Conservation (phyloP, 2,329 filamentous ascomycete genomes). For the Paecilomyces dactylethromorphus region DNA sequence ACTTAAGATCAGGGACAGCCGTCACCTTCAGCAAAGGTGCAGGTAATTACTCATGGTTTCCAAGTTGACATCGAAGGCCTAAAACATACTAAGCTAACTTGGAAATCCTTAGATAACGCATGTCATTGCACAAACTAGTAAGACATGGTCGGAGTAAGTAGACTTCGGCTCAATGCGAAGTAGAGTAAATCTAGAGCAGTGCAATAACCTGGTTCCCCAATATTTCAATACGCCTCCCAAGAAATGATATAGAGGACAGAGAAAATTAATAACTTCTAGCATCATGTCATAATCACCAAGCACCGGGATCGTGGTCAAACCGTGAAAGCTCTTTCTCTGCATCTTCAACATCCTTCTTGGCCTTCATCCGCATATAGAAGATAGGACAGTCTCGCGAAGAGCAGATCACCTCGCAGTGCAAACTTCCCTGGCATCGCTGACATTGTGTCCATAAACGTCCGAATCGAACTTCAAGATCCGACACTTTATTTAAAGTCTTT, state of each 20-base stretch:
- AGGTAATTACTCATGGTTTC: not conserved
- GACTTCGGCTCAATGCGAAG: not conserved
- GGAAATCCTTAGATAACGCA: not conserved
- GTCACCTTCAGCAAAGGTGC: not conserved
- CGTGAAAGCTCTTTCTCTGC: constrained; percentile 80
- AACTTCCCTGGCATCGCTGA: constrained; percentile 92
- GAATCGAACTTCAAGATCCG: constrained; percentile 88
- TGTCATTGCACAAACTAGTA: not conserved
- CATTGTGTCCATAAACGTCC: constrained; percentile 95
- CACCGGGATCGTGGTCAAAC: constrained; percentile 79
- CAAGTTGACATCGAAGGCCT: not conserved
- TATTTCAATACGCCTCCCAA: constrained; percentile 10
- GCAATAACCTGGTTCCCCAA: not conserved
- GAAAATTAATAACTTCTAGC: not conserved
- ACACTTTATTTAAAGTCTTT: constrained; percentile 79
- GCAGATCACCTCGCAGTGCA: constrained; percentile 98
- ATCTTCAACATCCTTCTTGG: constrained; percentile 97
- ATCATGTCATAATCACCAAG: constrained; percentile 46
- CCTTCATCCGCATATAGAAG: constrained; percentile 99
- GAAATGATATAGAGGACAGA: not conserved
- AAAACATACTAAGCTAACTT: no score
- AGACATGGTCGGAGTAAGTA: not conserved
- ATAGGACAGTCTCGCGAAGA: constrained; percentile 95
- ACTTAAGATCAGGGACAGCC: not conserved
- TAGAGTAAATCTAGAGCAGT: constrained; percentile 6